Conservation (phyloP, 2,329 filamentous ascomycete genomes). For the Pleomassaria siparia region DNA sequence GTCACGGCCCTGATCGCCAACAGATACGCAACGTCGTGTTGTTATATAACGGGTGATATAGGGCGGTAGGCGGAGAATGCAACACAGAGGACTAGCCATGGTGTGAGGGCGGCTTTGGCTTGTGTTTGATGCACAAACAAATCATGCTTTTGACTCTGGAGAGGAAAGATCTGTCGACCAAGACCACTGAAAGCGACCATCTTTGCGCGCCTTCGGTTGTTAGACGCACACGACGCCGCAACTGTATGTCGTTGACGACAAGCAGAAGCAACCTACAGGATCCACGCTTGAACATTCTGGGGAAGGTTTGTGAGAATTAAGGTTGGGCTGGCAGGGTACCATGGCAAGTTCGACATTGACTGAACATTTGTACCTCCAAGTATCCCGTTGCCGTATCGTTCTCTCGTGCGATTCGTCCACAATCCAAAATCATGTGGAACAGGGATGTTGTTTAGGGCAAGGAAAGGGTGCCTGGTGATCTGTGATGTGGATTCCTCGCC, state of each 20-base stretch:
- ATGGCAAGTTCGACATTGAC: slow-evolving; percentile 20
- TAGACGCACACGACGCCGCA: slow-evolving; percentile 21
- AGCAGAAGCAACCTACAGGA: slow-evolving; percentile 27
- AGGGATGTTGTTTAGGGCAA: slow-evolving; percentile 17
- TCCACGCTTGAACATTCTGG: slow-evolving; percentile 34
- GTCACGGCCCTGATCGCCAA: slow-evolving; percentile 8
- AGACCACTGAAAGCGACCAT: slow-evolving; percentile 15
- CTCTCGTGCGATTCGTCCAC: slow-evolving; percentile 21
- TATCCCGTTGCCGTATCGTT: slow-evolving; percentile 19
- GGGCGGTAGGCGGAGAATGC: slow-evolving; percentile 14
- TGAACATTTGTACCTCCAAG: slow-evolving; percentile 28
- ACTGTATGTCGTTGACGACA: slow-evolving; percentile 18
- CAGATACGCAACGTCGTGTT: neutral
- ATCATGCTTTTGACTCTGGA: slow-evolving; percentile 10
- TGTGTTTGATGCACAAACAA: slow-evolving; percentile 23
- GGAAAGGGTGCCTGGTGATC: slow-evolving; percentile 18
- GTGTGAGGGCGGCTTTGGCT: slow-evolving; percentile 19
- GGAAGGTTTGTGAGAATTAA: slow-evolving; percentile 21
- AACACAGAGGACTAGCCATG: slow-evolving; percentile 8
- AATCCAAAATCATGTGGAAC: slow-evolving; percentile 15
- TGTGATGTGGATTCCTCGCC: slow-evolving; percentile 18
- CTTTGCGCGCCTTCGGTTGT: slow-evolving; percentile 21
- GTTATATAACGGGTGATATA: neutral
- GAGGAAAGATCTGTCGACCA: slow-evolving; percentile 17
- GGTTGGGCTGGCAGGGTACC: slow-evolving; percentile 15